These are phyloP conservation scores for Mortierella sp. DNA, from an alignment of 371 early-diverging fungal genomes.

Conservation along the genomic window DNA sequence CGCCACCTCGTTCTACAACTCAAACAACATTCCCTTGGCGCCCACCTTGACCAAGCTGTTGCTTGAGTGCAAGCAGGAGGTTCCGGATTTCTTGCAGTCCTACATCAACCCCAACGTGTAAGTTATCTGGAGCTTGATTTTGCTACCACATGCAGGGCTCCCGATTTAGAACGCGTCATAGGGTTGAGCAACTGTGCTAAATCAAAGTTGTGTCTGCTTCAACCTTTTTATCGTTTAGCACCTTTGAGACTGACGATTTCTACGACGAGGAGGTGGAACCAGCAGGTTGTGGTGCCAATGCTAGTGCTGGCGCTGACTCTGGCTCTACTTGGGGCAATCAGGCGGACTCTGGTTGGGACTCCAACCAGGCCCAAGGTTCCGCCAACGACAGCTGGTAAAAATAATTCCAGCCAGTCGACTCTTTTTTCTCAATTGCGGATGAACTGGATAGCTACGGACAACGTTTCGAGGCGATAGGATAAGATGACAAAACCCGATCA, in stretches of 20 bases:
- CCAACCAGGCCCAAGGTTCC: neutral
- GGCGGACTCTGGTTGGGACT: neutral
- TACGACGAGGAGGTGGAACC: neutral
- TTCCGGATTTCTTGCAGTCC: constrained; percentile 80
- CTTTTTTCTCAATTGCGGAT: neutral
- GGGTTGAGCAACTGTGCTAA: neutral
- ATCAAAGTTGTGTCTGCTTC: neutral
- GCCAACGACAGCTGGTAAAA: neutral
- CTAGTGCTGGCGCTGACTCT: neutral
- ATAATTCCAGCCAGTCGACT: neutral
- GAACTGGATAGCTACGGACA: neutral
- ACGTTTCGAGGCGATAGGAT: neutral
- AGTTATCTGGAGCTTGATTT: constrained; percentile 10
- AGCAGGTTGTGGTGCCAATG: neutral
- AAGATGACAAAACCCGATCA: neutral
- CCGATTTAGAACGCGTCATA: neutral
- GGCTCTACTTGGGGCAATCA: neutral
- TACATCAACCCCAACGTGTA: constrained; percentile 60
- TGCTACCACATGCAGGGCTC: neutral
- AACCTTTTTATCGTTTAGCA: constrained; percentile 5
- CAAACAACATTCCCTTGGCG: constrained; percentile 62
- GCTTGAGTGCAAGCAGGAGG: constrained; percentile 82
- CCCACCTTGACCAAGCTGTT: constrained; percentile 82
- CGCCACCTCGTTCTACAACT: constrained; percentile 83
- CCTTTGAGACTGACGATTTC: constrained; percentile 39